phyloP scores from a whole-genome alignment of 768 basidiomycete genomes.

The Leccinum truebloodii region DNA sequence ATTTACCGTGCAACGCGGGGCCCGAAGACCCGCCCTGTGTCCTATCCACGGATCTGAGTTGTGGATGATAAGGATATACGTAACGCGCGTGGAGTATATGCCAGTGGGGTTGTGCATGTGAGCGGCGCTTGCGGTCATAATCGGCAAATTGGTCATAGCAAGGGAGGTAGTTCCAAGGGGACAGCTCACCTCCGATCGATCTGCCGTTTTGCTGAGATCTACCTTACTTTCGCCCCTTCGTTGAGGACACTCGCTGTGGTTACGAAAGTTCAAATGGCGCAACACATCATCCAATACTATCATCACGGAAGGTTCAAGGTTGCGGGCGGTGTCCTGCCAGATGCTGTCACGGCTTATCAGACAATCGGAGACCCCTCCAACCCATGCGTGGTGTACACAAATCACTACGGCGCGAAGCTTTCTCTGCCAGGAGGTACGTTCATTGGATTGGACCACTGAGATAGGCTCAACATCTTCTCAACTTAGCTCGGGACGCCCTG shows the following conservation, averaged over 20 bases:
- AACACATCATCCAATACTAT: constrained; percentile 42
- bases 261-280: constrained; percentile 9
- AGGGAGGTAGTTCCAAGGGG: not conserved
- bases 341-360: constrained; percentile 58
- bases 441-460: constrained; percentile 17
- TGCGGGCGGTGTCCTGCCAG: constrained; percentile 52
- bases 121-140: not conserved
- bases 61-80: not conserved
- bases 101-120: not conserved
- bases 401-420: constrained; percentile 55
- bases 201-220: not conserved
- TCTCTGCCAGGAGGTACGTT: constrained; percentile 41
- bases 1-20: not conserved
- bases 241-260: not conserved
- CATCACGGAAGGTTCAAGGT: constrained; percentile 56
- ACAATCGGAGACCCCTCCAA: constrained; percentile 53
- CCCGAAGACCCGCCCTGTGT: not conserved
- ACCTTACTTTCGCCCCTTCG: not conserved
- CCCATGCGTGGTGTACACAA: constrained; percentile 56
- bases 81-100: not conserved
- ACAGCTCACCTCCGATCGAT: not conserved
- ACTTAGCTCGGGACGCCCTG: constrained; percentile 46
- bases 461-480: constrained; percentile 30
- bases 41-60: not conserved
- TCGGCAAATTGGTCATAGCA: not conserved